Conservation (phyloP, 805 yeast genomes). For the Wickerhamiella qilinensis region DNA sequence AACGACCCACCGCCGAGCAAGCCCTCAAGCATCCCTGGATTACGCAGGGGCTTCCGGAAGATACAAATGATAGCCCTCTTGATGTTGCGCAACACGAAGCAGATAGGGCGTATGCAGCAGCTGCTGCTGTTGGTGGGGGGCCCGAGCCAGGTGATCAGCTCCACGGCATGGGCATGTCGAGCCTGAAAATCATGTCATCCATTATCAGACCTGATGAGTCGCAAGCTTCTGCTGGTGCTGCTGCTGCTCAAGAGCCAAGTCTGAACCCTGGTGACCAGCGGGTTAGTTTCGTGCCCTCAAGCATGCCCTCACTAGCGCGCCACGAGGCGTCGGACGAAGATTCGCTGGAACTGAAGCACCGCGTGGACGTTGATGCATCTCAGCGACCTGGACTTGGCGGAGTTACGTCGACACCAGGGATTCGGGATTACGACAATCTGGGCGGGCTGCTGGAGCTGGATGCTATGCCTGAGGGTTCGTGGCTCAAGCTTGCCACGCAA, state of each 20-base stretch:
- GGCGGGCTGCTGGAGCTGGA: slow-evolving; percentile 16
- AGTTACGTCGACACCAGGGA: slow-evolving; percentile 17
- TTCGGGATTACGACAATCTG: slow-evolving; percentile 16
- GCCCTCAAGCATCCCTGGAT: slow-evolving; percentile 81
- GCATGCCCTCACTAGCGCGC: not conserved
- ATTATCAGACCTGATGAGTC: slow-evolving; percentile 1
- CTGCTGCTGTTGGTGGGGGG: not conserved
- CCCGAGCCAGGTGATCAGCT: not conserved
- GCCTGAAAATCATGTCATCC: not conserved
- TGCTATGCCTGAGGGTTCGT: slow-evolving; percentile 38
- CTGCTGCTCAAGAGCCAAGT: not conserved
- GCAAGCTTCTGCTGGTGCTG: not conserved
- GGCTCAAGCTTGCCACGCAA: slow-evolving; percentile 41
- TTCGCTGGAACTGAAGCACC: not conserved
- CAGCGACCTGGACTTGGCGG: not conserved
- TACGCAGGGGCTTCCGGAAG: not conserved
- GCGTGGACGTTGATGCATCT: not conserved
- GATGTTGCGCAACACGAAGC: not conserved
- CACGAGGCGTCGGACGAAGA: not conserved
- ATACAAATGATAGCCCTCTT: not conserved
- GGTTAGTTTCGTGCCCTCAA: not conserved
- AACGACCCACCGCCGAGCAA: slow-evolving; percentile 54
- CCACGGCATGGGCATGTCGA: not conserved
- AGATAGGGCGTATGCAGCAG: too few species aligned
- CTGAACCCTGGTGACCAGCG: not conserved